Percentiles rank a stretch among this genome's conserved stretches.
These are phyloP conservation scores for Saturnispora halmiae DNA, from an alignment of 805 yeast genomes.

Conservation along the genomic window DNA sequence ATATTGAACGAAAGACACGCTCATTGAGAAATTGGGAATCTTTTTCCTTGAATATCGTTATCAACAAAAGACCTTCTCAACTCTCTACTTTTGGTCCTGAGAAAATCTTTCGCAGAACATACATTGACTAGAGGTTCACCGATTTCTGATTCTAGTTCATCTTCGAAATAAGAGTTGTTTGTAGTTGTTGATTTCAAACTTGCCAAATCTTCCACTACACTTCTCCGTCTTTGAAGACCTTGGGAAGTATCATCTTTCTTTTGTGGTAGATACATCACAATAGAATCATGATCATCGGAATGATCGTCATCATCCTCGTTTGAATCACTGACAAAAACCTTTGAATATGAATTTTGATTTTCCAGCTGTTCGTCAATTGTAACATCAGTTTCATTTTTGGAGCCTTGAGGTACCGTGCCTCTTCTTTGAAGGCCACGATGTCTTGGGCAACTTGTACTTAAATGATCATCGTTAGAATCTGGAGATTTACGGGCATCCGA, in stretches of 20 bases:
- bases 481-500: too few species aligned
- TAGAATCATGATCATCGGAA: background rate
- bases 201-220: slow-evolving; percentile 14
- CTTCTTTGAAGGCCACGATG: slow-evolving; percentile 9
- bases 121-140: slow-evolving; percentile 17
- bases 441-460: slow-evolving; percentile 7
- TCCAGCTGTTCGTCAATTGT: slow-evolving; percentile 13
- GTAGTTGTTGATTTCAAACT: slow-evolving; percentile 14
- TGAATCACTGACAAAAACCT: too few species aligned
- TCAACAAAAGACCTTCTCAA: slow-evolving; percentile 12
- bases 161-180: slow-evolving; percentile 19
- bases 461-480: background rate
- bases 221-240: background rate
- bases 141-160: slow-evolving; percentile 14
- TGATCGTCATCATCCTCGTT: background rate
- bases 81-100: slow-evolving; percentile 19
- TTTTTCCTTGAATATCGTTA: background rate
- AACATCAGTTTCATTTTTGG: slow-evolving; percentile 11
- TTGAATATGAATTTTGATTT: background rate
- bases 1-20: too few species aligned
- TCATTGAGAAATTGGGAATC: slow-evolving; percentile 2
- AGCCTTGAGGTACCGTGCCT: slow-evolving; percentile 12
- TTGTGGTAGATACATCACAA: too few species aligned
- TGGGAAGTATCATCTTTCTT: background rate
- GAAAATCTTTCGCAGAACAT: slow-evolving; percentile 23